These are phyloP conservation scores for Jackrogersella minutella DNA, from an alignment of 495 filamentous ascomycete genomes.

Conservation along the genomic window DNA sequence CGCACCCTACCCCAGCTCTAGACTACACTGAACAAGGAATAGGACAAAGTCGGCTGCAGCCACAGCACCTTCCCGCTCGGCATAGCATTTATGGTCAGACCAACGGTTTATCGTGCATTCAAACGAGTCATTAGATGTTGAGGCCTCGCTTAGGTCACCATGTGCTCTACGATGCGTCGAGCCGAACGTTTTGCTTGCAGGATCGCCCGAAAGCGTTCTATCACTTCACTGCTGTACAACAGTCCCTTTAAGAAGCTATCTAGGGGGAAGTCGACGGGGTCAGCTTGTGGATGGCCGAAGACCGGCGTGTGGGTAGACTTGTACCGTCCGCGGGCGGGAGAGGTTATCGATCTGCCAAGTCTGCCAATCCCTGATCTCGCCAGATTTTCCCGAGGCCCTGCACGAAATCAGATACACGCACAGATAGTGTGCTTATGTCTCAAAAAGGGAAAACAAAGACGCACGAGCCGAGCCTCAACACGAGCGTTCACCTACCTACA, in stretches of 20 bases:
- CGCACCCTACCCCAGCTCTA: slow-evolving; percentile 31
- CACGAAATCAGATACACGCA: slow-evolving; percentile 30
- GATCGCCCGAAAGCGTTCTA: slow-evolving; percentile 22
- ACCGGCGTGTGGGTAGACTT: slow-evolving; percentile 13
- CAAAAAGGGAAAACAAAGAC: slow-evolving; percentile 29
- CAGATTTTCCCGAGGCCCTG: slow-evolving; percentile 35
- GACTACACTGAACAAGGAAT: slow-evolving; percentile 24
- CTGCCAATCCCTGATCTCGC: slow-evolving; percentile 17
- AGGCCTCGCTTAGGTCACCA: slow-evolving; percentile 17
- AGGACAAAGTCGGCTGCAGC: slow-evolving; percentile 21
- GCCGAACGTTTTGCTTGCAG: slow-evolving; percentile 27
- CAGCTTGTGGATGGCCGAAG: slow-evolving; percentile 13
- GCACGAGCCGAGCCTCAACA: slow-evolving; percentile 23
- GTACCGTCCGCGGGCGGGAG: slow-evolving; percentile 7
- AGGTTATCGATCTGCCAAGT: slow-evolving; percentile 31
- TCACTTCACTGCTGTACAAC: slow-evolving; percentile 16
- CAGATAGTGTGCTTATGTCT: slow-evolving; percentile 41
- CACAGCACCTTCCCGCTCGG: slow-evolving; percentile 24
- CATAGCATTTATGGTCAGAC: slow-evolving; percentile 15
- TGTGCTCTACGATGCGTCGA: slow-evolving; percentile 17
- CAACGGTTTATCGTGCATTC: slow-evolving; percentile 17
- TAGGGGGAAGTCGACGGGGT: slow-evolving; percentile 8
- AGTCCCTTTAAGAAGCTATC: slow-evolving; percentile 8
- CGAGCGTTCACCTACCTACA: too few species aligned
- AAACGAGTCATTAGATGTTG: slow-evolving; percentile 4